A percentile compares a stretch with the other conserved stretches of the same genome.
Conservation (phyloP, 129 eudicot species). For the Gnaphalium uliginosum region DNA sequence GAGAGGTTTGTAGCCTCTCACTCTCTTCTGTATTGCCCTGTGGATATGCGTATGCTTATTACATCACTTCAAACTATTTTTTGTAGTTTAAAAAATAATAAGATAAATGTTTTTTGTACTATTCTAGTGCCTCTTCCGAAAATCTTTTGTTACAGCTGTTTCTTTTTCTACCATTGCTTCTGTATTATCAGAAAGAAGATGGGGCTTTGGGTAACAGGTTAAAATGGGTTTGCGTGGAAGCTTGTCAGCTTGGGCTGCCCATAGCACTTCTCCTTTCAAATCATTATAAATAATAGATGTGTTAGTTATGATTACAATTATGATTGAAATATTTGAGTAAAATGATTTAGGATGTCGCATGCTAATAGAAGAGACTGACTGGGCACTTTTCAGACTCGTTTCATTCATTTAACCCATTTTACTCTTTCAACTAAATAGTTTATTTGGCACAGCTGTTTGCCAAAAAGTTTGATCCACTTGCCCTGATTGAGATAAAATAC, state of each 20-base stretch:
- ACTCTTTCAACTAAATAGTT: neutral
- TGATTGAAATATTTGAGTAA: no score
- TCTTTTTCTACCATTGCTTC: neutral
- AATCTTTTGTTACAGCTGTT: neutral
- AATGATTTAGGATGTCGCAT: neutral
- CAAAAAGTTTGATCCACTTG: neutral
- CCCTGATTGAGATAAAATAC: neutral
- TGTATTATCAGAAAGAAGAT: neutral
- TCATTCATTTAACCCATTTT: neutral
- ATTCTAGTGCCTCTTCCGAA: neutral
- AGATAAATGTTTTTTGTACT: neutral
- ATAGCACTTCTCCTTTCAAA: no score
- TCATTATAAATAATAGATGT: neutral
- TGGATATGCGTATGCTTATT: neutral
- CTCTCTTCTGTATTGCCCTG: neutral
- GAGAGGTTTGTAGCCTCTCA: constrained; percentile 59
- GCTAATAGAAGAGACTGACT: neutral
- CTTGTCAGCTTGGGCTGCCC: neutral
- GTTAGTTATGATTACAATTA: neutral
- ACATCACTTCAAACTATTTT: no score
- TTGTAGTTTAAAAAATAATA: no score
- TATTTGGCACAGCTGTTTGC: neutral
- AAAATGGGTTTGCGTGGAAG: neutral
- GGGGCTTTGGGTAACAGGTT: neutral
- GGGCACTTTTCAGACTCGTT: neutral